These are phyloP conservation scores for Stemphylium lycopersici DNA, from an alignment of 2,329 filamentous ascomycete species.

Conservation along the genomic window DNA sequence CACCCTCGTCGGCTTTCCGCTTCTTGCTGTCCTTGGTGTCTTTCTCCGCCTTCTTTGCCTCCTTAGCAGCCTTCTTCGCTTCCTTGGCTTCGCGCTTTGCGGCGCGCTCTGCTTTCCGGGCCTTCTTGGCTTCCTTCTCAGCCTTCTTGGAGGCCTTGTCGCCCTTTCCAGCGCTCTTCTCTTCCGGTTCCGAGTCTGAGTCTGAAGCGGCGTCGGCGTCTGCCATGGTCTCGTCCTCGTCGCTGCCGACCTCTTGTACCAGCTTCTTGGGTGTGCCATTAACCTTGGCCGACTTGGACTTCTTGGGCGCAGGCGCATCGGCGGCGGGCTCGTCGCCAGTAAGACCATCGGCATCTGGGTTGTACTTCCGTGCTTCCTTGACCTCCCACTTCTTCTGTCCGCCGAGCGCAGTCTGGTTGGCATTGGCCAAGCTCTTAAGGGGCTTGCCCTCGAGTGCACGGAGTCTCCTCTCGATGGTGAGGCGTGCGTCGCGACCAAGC, in stretches of 20 bases:
- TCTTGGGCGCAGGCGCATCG: conserved; percentile 40
- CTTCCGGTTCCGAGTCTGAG: conserved; percentile 44
- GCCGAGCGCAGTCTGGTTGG: conserved; percentile 54
- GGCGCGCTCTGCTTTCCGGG: conserved; percentile 46
- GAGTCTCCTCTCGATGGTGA: conserved; percentile 77
- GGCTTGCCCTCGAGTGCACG: conserved; percentile 89
- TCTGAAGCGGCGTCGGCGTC: conserved; percentile 47
- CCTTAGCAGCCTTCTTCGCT: conserved; percentile 61
- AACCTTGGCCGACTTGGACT: conserved; percentile 54
- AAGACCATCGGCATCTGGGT: conserved; percentile 88
- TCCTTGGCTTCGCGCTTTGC: conserved; percentile 48
- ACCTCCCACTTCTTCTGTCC: conserved; percentile 78
- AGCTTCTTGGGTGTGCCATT: conserved; percentile 52
- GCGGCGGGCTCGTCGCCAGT: conserved; percentile 67
- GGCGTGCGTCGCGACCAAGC: conserved; percentile 74
- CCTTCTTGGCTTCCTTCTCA: conserved; percentile 54
- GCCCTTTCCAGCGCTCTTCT: conserved; percentile 41
- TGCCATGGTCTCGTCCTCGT: conserved; percentile 50
- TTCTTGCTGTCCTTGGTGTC: conserved; percentile 58
- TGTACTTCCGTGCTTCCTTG: conserved; percentile 94
- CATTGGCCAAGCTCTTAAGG: conserved; percentile 74
- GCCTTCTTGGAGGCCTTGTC: conserved; percentile 50
- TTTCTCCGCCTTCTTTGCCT: conserved; percentile 62
- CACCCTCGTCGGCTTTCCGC: conserved; percentile 43
- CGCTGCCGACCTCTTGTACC: conserved; percentile 57